Percentiles rank a stretch among this genome's conserved stretches.
Conservation (phyloP, 2,329 filamentous ascomycete genomes). For the Fusarium foetens region DNA sequence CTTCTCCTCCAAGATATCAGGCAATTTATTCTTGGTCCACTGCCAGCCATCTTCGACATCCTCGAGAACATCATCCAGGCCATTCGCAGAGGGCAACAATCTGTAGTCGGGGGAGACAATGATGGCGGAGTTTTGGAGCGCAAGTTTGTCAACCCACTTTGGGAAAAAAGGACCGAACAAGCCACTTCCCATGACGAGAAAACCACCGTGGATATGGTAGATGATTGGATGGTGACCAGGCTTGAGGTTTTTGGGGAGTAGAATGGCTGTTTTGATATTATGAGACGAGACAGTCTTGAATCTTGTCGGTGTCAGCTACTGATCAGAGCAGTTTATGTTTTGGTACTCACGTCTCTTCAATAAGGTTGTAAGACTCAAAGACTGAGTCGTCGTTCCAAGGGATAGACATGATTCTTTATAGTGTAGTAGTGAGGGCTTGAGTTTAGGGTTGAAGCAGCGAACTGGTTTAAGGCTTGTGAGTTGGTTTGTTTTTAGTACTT, state of each 20-base stretch:
- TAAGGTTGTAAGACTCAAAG: constrained; percentile 32
- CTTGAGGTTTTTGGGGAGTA: constrained; percentile 42
- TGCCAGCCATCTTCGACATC: constrained; percentile 45
- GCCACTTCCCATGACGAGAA: constrained; percentile 35
- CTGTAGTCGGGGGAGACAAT: constrained; percentile 44
- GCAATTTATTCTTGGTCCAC: constrained; percentile 32
- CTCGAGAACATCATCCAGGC: constrained; percentile 40
- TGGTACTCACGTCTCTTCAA: constrained; percentile 30
- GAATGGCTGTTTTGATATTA: constrained; percentile 36
- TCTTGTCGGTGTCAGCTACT: background rate
- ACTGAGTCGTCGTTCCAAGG: constrained; percentile 34
- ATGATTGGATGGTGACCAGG: constrained; percentile 37
- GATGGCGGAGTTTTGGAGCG: constrained; percentile 38
- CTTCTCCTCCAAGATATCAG: background rate
- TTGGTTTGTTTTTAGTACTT: no score
- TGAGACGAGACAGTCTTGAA: constrained; percentile 36
- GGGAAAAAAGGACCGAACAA: constrained; percentile 42
- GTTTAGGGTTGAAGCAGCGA: background rate
- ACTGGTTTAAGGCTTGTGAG: background rate
- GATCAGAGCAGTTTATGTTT: fast-evolving
- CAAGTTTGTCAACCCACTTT: constrained; percentile 36
- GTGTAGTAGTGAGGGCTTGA: fast-evolving
- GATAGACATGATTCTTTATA: constrained; percentile 6
- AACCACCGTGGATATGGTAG: constrained; percentile 44
- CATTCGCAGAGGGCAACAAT: constrained; percentile 39